Evolutionary conservation across 1,139 yeast species (phyloP), one percentile per base, ranked within the genome.

Genomic region (Pichia sp.): DNA sequence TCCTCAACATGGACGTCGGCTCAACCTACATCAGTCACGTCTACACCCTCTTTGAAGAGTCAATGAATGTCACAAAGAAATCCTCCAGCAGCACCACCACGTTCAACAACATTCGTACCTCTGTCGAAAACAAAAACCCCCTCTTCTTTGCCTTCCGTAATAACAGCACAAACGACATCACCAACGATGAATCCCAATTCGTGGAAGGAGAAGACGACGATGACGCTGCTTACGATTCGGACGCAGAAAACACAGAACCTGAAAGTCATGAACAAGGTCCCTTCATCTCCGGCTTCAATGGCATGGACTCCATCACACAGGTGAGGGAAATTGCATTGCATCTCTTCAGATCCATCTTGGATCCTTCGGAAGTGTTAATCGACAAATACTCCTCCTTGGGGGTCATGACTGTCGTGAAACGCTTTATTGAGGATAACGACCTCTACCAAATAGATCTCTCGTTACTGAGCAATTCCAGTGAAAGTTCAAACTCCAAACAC

Each of bases 321-420:
- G 69, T 83, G 16, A 71, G 80, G 56, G 74, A 74, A 56, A 68
- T 80, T 33, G 71, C 80, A 4, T 61, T 80, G 30, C 70, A 79
- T 71, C 69, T 83, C 56, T 67, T 79, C 48, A 70, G 75, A 52
- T 77, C 78, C 45, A 71, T 81, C 48, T 64, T 74, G 52, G 72
- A 73, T 53, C 78, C 80, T 34, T 79, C 86, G 3, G 85, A 82
- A 55, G 84, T 81, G 4, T 69, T 83, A 46, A 69, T 77, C 36
- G 79, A 78, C 59, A 83, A 83, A 64, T 80, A 82, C 63, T 75
- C 78, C 2, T 65, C 67, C 36, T 53, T 70, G 41, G 73, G 73
- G n/a, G 73, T 70, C 27, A 63, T 68, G 17, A 61, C 65, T 4
- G 71, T 67, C 27, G 64, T 70, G 31, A 63, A 64, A 38, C 64